Base-by-base conservation (phyloP, 1,284 basidiomycete genomes). In the Trametes sp. region DNA sequence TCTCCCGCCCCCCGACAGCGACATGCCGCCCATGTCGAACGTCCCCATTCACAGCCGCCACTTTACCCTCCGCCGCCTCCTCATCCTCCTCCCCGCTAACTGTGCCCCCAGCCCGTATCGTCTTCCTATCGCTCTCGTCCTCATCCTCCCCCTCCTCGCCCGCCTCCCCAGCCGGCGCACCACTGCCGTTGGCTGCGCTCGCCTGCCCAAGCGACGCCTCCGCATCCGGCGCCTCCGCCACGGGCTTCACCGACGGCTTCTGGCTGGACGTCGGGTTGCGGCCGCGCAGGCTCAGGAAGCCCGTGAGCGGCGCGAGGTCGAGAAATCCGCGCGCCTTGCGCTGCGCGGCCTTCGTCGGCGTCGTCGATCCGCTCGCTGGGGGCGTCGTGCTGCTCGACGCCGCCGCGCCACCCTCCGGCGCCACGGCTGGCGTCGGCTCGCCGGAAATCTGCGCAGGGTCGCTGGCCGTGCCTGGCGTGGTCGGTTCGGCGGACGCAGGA, bases 261-360 rank as follows among this genome's bases (percentile, higher is more conserved):
- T 73, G 65, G 56, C 70, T 73, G 13, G 31, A 33, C 31, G 85
- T 84, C 24, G 87, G 82, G 70, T 87, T 82, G 48, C 87, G 84
- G 38, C 81, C 77, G 36, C 88, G 83, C 53, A 90, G 80, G 29
- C 60, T 61, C 56, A 67, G 46, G 71, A 92, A 87, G 26, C 85
- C 87, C 28, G 87, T 80, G 38, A 90, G 80, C 19, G 87, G 87
- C 59, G 85, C 82, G 69, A 90, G 80, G 66, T 82, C 86, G 69
- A 89, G 77, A 68, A 82, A 82, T 23, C 81, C 73, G 54, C 76
- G 76, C 60, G 81, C 76, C 70, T 80, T 81, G 57, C 77, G 74
- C 54, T 73, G 71, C 26, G 72, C 51, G 28, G 76, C 29, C 45
- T 59, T 68, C 44, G 81, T 86, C 8, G 87, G 87, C 16, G 88